Conservation (phyloP, 1,284 basidiomycete species). For the Athelia sp. region DNA sequence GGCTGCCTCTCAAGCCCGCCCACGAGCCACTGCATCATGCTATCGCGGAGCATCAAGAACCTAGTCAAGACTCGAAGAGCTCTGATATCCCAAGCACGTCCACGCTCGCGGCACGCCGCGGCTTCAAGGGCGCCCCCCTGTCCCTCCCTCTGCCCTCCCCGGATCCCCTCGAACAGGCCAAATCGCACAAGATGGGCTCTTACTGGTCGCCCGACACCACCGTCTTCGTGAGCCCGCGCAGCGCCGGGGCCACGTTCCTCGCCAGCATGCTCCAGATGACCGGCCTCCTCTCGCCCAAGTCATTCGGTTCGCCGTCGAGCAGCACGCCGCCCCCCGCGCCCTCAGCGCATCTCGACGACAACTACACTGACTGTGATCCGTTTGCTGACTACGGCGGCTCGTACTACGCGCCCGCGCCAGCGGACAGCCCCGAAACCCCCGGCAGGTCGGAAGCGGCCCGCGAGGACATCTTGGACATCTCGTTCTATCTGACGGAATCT, state of each 20-base stretch:
- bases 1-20: background rate
- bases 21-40: background rate
- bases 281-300: conserved; percentile 8
- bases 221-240: conserved; percentile 14
- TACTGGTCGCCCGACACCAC: conserved; percentile 14
- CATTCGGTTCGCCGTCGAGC: background rate
- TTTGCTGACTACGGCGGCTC: conserved; percentile 11
- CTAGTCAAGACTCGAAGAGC: background rate
- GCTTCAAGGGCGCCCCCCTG: conserved; percentile 25
- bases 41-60: too few relatives aligned
- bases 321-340: background rate
- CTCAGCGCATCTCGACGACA: conserved; percentile 13
- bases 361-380: conserved; percentile 14
- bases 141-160: conserved; percentile 7
- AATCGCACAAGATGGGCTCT: conserved; percentile 8
- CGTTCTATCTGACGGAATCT: background rate
- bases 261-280: conserved; percentile 18
- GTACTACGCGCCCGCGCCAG: conserved; percentile 9
- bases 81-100: conserved; percentile 1
- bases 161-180: background rate
- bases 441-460: background rate
- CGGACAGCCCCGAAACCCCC: background rate
- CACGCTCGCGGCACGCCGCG: conserved; percentile 21
- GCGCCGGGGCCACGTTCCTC: conserved; percentile 14
- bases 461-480: background rate